Base-by-base conservation (phyloP, 208 protist genomes). In the Wallacemonas collosoma region DNA sequence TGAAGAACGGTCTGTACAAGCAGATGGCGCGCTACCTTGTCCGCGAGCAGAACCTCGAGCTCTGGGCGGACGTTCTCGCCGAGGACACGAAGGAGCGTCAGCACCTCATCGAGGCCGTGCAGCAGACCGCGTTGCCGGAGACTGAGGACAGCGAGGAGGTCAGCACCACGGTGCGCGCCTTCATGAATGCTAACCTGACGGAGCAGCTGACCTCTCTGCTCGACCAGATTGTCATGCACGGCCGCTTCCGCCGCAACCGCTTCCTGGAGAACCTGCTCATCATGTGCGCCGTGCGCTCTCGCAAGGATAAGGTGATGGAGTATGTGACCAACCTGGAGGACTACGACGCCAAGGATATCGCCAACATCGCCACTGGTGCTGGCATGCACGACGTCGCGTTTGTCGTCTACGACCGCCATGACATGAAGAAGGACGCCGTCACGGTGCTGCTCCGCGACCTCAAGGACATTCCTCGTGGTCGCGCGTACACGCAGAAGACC, bases 191-290 rank as follows among this genome's bases (percentile, higher is more conserved):
- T 47, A 91, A 99, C 63, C 80, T 99, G 41, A 99, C 99, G 53
- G 98, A 99, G 60, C 98, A 99, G 82, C 91, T 99, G 35, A 99
- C 99, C 64, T 98, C 99, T 74, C 92, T 99, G 39, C 89, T 99
- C 2, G 99, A 99, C 81, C 99, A 99, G 89, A 99, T 99, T 85
- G 98, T 99, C 17, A 73, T 99, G 26, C 97, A 99, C 68, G 92
- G 96, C 68, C 89, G 85, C 73, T 99, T 99, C 93, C 90, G 84
- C 65, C 94, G 95, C 53, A 99, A 99, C 90, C 87, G 91, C 57
- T 99, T 98, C 79, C 90, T 99, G 6, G 99, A 99, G 89, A 99
- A 99, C 83, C 90, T 99, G 47, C 91, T 99, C 38, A 99, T 99
- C 76, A 90, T 99, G 61, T 99, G 99, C 39, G 99, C 99, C 47